These are phyloP conservation scores for Penicillium bialowiezense DNA, from an alignment of 495 filamentous ascomycete species.

Conservation along the genomic window DNA sequence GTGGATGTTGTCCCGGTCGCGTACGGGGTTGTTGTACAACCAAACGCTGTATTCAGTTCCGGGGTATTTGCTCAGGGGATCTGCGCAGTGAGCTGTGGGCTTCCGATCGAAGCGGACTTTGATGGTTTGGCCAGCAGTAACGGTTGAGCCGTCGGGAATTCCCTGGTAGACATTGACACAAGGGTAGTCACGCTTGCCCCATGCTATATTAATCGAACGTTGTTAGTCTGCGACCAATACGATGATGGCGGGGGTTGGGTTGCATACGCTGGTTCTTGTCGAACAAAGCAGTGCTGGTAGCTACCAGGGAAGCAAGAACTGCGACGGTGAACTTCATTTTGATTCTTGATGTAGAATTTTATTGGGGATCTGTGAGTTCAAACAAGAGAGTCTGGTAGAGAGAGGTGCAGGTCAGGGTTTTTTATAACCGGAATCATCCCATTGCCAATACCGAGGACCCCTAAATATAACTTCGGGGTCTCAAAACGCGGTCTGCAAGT, in stretches of 20 bases:
- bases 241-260: not conserved
- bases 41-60: constrained; percentile 26
- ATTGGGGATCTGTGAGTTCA: not conserved
- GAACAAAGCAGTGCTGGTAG: constrained; percentile 29
- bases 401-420: not conserved
- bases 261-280: constrained; percentile 36
- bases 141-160: constrained; percentile 33
- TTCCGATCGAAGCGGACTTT: constrained; percentile 33
- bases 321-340: constrained; percentile 36
- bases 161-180: constrained; percentile 39
- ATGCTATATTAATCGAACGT: constrained; percentile 19
- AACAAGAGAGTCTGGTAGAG: not conserved
- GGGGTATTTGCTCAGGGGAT: constrained; percentile 21
- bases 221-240: not conserved
- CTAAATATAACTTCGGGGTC: constrained; percentile 12
- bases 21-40: constrained; percentile 41
- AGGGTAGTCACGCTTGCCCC: constrained; percentile 41
- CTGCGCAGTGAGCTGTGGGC: constrained; percentile 24
- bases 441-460: not conserved
- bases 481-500: constrained; percentile 2
- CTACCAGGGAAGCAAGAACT: constrained; percentile 27
- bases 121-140: constrained; percentile 22
- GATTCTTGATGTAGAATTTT: not conserved
- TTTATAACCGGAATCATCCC: constrained; percentile 6
- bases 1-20: constrained; percentile 16